These are phyloP conservation scores for Saccharomyces pastorianus DNA, from an alignment of 1,139 yeast species.

Conservation along the genomic window DNA sequence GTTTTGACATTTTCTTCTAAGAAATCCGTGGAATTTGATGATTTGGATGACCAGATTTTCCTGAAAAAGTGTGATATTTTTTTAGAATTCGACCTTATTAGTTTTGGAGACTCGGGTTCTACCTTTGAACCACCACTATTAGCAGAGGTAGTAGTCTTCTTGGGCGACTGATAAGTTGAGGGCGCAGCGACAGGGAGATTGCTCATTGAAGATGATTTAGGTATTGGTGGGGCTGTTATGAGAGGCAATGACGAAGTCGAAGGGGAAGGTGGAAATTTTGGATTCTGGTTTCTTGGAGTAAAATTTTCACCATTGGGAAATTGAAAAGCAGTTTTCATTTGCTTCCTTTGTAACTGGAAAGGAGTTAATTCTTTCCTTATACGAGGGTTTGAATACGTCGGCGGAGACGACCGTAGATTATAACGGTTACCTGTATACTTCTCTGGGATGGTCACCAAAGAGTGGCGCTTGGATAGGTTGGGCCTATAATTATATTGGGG, in stretches of 20 bases:
- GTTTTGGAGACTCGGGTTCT: conserved; percentile 1
- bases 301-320: conserved; percentile 31
- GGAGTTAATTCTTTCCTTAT: conserved; percentile 15
- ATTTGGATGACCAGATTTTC: conserved; percentile 6
- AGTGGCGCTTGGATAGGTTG: neutral
- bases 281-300: conserved; percentile 21
- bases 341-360: conserved; percentile 24
- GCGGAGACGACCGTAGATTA: neutral
- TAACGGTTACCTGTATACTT: neutral
- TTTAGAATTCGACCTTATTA: conserved; percentile 5
- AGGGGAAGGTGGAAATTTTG: conserved; percentile 6
- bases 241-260: neutral
- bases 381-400: neutral
- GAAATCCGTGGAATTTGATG: neutral
- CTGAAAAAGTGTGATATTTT: conserved; percentile 11
- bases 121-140: neutral
- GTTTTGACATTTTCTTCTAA: neutral
- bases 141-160: neutral
- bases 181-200: neutral
- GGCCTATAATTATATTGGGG: neutral
- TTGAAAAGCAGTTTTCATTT: conserved; percentile 24
- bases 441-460: neutral
- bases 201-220: neutral
- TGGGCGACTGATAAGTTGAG: neutral
- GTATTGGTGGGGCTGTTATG: neutral